Evolutionary conservation across 108 stramenopile species (phyloP), one percentile per base, ranked within the genome.

Genomic region (Aurantiochytrium sp.): DNA sequence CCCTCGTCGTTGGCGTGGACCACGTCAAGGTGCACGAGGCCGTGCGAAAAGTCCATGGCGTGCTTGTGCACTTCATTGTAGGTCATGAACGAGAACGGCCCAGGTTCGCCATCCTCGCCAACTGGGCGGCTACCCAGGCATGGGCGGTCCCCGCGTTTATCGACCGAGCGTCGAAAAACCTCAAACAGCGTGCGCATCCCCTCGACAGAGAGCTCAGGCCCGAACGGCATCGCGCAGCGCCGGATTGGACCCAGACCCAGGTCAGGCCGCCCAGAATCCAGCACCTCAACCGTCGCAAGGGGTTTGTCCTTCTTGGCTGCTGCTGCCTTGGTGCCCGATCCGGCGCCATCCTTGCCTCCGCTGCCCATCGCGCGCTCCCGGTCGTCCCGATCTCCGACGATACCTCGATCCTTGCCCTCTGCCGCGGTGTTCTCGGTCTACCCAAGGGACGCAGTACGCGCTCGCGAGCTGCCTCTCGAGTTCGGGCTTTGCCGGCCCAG

Each of bases 11-110:
- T 83, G 18, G 10, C 23, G 23, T 83, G 44, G 73, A 47, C 44
- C 73, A 83, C 44, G 23, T 83, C 73, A 12, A 83, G 51, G 73
- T 83, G 73, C 73, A 83, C 51, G 73, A 83, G 44, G n/a, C 73
- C 73, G 44, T 47, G 21, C 28, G 49, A 21, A 83, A 83, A 83
- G 49, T 0, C 51, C 49, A 83, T 83, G 51, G 73, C 73, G n/a
- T 44, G 73, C 19, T 51, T 83, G 23, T 83, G 44, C 18, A 83
- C 73, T 44, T 83, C 73, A 10, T 28, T 21, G 73, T 83, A 83
- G 16, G 73, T 51, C 49, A 51, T 23, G 23, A 47, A 83, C 23
- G 12, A 12, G 73, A 51, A 83, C n/a, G 73, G 73, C 51, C 51
- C 49, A 5, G 49, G 49, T 44, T 83, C 51, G 73, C 21, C 73